Base-by-base conservation (phyloP, 176 grass and related monocot genomes). In the Thinopyrum elongatum region DNA sequence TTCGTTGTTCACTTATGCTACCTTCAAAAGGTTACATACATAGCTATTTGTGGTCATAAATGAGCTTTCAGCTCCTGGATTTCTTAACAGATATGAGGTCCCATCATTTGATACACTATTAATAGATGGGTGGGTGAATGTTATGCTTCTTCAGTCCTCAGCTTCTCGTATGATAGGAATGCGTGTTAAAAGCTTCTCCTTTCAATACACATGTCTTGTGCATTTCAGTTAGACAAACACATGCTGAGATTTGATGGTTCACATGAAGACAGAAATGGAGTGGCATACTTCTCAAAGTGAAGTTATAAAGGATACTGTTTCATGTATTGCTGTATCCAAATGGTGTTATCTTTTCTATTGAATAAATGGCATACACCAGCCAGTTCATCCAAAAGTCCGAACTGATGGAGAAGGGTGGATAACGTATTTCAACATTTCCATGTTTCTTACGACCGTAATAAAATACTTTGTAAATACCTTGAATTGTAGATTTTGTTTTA, bases 181-280 rank as follows among this genome's bases (percentile, higher is more conserved):
- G 23, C 82, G 66, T 55, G 23, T 58, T 19, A 68, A 78, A 31
- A 85, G 29, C 73, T 51, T 70, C 10, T 19, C n/a, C 17, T 57
- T 78, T 57, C 19, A 82, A 19, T 0, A 63, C 73, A 23, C 69
- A 58, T 86, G 81, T 83, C 21, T 33, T 55, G 12, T 79, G 31
- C 42, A 66, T 75, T 55, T 74, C 41, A 53, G 28, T 81, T 78
- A 28, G 11, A 6, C 51, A 82, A 82, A 86, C 73, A 78, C 80
- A 57, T 70, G 84, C 17, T 25, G 16, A 38, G 46, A 55, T 57
- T 42, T 44, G 28, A 73, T 58, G 68, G 31, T 17, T 79, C 59
- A 67, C 59, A 75, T 55, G 87, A 22, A 66, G 13, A 76, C 19
- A 3, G 3, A 65, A 53, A 63, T 72, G 25, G 39, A 63, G 14